phyloP scores from a whole-genome alignment of 805 yeast genomes.

The Wickerhamomyces subpelliculosus region DNA sequence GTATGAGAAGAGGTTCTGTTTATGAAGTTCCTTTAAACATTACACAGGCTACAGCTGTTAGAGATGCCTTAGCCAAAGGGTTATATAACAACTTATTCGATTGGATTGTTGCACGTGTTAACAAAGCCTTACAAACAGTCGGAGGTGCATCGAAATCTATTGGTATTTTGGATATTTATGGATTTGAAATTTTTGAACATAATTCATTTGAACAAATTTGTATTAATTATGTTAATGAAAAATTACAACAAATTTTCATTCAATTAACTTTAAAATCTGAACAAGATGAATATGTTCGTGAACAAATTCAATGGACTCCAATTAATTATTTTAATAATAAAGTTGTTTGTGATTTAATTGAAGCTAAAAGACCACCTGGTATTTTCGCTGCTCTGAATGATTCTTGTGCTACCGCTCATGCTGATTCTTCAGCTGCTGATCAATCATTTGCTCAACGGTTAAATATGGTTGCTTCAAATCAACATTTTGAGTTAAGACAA shows the following conservation, averaged over 20 bases:
- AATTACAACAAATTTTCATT: conserved; percentile 92
- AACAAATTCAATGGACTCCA: conserved; percentile 95
- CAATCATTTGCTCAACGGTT: conserved; percentile 91
- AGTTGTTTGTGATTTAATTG: conserved; percentile 94
- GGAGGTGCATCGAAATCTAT: conserved; percentile 59
- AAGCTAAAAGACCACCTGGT: conserved; percentile 92
- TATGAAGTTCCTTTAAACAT: conserved; percentile 90
- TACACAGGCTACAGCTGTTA: conserved; percentile 90
- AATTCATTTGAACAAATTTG: conserved; percentile 94
- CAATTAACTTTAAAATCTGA: conserved; percentile 93
- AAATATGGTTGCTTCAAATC: conserved; percentile 72
- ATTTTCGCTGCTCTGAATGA: conserved; percentile 94
- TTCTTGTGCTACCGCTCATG: conserved; percentile 97
- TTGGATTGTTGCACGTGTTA: conserved; percentile 93
- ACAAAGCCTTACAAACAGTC: conserved; percentile 58
- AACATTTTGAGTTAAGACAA: conserved; percentile 84
- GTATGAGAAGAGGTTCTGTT: conserved; percentile 83
- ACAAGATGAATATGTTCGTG: conserved; percentile 95
- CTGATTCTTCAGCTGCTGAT: conserved; percentile 94
- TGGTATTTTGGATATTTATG: conserved; percentile 93
- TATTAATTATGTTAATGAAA: conserved; percentile 93
- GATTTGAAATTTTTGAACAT: conserved; percentile 92
- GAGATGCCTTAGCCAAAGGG: conserved; percentile 94
- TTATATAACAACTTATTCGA: conserved; percentile 88
- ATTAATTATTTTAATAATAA: conserved; percentile 94